Conservation (phyloP, 2,329 filamentous ascomycete genomes). For the Aspergillus floridensis region DNA sequence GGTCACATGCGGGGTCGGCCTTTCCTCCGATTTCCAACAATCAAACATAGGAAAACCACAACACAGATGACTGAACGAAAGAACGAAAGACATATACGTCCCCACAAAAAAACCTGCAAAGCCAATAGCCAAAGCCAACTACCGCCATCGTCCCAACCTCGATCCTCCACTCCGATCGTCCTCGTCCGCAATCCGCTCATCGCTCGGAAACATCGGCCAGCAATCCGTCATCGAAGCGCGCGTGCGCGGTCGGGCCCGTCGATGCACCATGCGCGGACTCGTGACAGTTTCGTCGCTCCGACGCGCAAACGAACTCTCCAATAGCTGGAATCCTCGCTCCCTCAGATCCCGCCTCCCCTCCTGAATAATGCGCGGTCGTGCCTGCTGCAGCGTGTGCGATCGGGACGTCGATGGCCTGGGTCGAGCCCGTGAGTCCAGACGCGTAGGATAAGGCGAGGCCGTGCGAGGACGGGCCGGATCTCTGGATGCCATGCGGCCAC, state of each 20-base stretch:
- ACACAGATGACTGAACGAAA: not conserved
- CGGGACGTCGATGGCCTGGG: not conserved
- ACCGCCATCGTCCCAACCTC: not conserved
- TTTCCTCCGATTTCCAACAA: not conserved
- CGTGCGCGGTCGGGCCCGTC: not conserved
- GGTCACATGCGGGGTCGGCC: not conserved
- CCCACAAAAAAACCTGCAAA: no score
- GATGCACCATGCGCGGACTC: no score
- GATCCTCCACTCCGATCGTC: not conserved
- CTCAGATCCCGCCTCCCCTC: not conserved
- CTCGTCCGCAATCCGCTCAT: not conserved
- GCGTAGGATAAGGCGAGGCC: not conserved
- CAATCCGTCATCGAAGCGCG: not conserved
- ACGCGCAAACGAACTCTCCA: not conserved
- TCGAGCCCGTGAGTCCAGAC: no score
- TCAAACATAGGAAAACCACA: not conserved
- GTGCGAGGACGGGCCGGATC: not conserved
- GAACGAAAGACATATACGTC: not conserved
- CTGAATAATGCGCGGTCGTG: not conserved
- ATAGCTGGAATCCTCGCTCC: not conserved
- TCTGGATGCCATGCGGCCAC: not conserved
- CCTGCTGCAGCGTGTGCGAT: not conserved
- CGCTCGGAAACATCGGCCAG: not conserved
- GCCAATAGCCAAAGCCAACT: no score
- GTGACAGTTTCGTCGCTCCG: not conserved